Evolutionary conservation across 2,329 filamentous ascomycete genomes (phyloP).

Genomic region (Cercospora zeina): DNA sequence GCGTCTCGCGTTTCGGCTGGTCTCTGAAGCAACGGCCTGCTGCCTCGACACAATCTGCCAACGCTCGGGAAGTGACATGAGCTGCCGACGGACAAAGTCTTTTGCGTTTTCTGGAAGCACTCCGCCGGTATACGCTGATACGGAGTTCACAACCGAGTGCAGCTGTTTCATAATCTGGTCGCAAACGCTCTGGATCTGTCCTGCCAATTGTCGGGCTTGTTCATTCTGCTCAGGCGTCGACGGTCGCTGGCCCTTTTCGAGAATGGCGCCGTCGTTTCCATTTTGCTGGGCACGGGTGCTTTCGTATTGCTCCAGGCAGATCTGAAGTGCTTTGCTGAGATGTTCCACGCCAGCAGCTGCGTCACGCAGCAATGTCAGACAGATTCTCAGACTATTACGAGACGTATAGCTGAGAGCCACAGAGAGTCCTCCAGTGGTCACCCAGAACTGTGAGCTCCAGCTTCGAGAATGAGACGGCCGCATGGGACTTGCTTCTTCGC

Average conservation of each 20-base stretch:
- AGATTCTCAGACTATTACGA: slow-evolving; percentile 79
- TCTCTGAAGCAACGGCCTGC: slow-evolving; percentile 44
- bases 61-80: slow-evolving; percentile 79
- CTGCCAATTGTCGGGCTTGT: slow-evolving; percentile 63
- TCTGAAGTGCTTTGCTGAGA: slow-evolving; percentile 71
- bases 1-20: slow-evolving; percentile 64
- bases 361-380: slow-evolving; percentile 74
- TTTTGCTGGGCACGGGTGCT: slow-evolving; percentile 46
- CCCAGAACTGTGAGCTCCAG: slow-evolving; percentile 72
- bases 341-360: slow-evolving; percentile 79
- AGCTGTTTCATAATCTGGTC: slow-evolving; percentile 57
- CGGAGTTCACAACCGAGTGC: slow-evolving; percentile 76
- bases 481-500: slow-evolving; percentile 40
- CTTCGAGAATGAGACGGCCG: slow-evolving; percentile 46
- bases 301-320: slow-evolving; percentile 79
- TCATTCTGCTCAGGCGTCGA: slow-evolving; percentile 41
- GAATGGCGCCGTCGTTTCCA: slow-evolving; percentile 49
- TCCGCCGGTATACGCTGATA: slow-evolving; percentile 88
- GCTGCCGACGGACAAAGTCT: slow-evolving; percentile 76
- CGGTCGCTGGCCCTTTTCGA: slow-evolving; percentile 36
- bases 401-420: slow-evolving; percentile 91
- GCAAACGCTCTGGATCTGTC: slow-evolving; percentile 68
- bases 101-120: slow-evolving; percentile 86
- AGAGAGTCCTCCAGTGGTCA: slow-evolving; percentile 86
- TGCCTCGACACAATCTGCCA: slow-evolving; percentile 68